Evolutionary conservation across 163 green algal species (phyloP).

Genomic region (Scenedesmus sp.): DNA sequence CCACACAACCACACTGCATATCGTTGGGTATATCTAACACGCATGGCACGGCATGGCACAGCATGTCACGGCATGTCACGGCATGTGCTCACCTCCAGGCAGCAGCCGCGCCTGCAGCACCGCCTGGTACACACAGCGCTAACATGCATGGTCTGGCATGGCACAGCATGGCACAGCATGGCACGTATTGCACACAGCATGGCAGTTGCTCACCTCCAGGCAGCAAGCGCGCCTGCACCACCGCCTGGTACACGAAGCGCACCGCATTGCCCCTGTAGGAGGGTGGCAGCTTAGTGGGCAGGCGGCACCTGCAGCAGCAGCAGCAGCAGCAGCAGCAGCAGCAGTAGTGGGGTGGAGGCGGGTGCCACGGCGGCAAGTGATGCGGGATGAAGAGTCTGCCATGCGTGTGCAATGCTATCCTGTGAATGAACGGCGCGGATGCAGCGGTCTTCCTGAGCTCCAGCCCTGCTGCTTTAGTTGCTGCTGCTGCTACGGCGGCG

Average conservation of each 20-base stretch:
- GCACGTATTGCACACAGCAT: not conserved
- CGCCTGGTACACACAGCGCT: not conserved
- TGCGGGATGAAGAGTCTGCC: not conserved
- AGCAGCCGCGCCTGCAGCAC: not conserved
- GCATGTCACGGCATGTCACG: no score
- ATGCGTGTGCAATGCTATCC: not conserved
- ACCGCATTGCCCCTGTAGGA: slow-evolving; percentile 62
- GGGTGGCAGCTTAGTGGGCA: slow-evolving; percentile 59
- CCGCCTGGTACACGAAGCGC: slow-evolving; percentile 57
- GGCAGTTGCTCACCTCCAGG: not conserved
- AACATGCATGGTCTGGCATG: no score
- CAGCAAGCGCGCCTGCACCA: slow-evolving; percentile 20
- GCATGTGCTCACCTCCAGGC: not conserved
- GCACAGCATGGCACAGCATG: not conserved
- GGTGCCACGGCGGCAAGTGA: not conserved
- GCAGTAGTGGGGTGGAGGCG: not conserved
- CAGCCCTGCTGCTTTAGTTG: not conserved
- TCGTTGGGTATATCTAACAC: no score
- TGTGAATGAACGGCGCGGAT: not conserved
- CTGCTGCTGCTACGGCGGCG: not conserved
- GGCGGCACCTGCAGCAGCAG: slow-evolving; percentile 43
- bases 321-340: not conserved
- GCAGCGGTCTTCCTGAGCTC: not conserved
- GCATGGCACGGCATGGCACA: no score
- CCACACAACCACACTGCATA: no score